Conservation (phyloP, 1,284 basidiomycete species). For the Bondarzewia mesenterica region DNA sequence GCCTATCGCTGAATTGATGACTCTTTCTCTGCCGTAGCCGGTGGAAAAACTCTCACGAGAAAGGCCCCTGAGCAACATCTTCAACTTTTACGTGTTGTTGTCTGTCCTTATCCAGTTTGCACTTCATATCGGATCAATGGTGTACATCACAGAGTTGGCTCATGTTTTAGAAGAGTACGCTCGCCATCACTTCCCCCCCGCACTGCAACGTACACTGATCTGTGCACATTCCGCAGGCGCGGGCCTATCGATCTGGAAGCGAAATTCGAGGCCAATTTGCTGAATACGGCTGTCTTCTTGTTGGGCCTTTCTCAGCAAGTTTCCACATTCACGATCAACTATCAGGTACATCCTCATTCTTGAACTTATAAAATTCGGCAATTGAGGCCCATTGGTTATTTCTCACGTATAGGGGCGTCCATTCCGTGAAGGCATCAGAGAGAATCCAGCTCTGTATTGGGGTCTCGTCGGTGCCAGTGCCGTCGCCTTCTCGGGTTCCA, state of each 20-base stretch:
- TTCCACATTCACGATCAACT: slow-evolving; percentile 95
- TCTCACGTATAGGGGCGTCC: slow-evolving; percentile 70
- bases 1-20: not conserved
- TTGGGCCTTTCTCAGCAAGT: slow-evolving; percentile 92
- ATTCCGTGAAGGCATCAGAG: slow-evolving; percentile 92
- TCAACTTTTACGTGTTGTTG: slow-evolving; percentile 89
- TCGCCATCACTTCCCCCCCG: not conserved
- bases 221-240: slow-evolving; percentile 34
- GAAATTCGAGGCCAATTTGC: slow-evolving; percentile 86
- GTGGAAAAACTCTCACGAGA: slow-evolving; percentile 89
- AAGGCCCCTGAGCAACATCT: slow-evolving; percentile 88
- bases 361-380: not conserved
- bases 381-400: not conserved
- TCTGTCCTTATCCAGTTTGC: slow-evolving; percentile 90
- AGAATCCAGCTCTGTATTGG: slow-evolving; percentile 88
- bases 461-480: slow-evolving; percentile 81
- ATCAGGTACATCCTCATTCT: slow-evolving; percentile 48
- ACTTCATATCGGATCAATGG: slow-evolving; percentile 79
- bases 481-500: slow-evolving; percentile 90
- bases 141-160: slow-evolving; percentile 86
- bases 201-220: not conserved
- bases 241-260: slow-evolving; percentile 87
- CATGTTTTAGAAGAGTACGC: slow-evolving; percentile 73
- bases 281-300: slow-evolving; percentile 94
- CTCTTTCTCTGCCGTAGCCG: slow-evolving; percentile 41